Base-by-base conservation (phyloP, 768 basidiomycete species). In the Hysterangium stoloniferum region DNA sequence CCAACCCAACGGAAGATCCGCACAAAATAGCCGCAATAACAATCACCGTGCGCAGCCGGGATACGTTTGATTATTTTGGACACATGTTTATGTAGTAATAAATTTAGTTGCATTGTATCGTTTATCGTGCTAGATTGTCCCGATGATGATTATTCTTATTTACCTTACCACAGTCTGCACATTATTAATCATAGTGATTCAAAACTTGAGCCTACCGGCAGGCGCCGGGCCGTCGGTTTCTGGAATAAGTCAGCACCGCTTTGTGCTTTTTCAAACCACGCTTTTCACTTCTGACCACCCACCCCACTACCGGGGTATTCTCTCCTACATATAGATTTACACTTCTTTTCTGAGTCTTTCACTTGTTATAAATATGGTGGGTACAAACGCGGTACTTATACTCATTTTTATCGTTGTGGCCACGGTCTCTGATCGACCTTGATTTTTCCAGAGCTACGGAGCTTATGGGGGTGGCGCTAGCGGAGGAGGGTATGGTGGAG, bases 391-490 rank as follows among this genome's bases (percentile, higher is more conserved):
- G 47, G 34, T 48, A 40, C 47, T 28, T 40, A 12, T 24, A n/a
- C 27, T 38, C 9, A 11, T 45, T 6, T 27, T 27, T 51, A 19
- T 38, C 37, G 51, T 50, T 22, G 24, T 29, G 13, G 12, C 17
- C 13, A 6, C 24, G n/a, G 1, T 45, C 24, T 7, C 17, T n/a
- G 4, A 43, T n/a, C 40, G 19, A 29, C 32, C 33, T 42, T 45
- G 8, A 6, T 47, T 4, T n/a, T 35, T 28, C 24, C 52, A 57
- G 62, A 57, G 61, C 43, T 64, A 62, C 42, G 65, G 67, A 24
- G 54, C 53, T 7, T 50, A 56, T 27, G 66, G 65, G 32, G 66
- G 71, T 49, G 65, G 68, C 28, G 70, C 75, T 35, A 65, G 67
- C 37, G 61, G 66, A 42, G 56, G 65, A 45, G 50, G 66, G 41